A percentile compares a stretch with the other conserved stretches of the same genome.
Evolutionary conservation across 139 green algal genomes (phyloP).

Genomic region (Micractinium conductrix): DNA sequence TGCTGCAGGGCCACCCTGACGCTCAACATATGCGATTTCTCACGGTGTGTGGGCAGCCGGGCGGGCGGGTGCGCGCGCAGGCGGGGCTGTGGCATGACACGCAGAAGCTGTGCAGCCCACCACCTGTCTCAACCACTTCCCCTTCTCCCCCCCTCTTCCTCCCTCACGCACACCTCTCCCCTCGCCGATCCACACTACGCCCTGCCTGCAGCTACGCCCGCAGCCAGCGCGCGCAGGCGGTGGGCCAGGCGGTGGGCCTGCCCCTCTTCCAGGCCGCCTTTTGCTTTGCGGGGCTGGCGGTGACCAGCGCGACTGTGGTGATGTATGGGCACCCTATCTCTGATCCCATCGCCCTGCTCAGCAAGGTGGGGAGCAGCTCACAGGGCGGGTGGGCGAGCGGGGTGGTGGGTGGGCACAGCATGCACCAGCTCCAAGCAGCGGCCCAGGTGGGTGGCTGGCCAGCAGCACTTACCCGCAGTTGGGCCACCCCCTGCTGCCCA

Average conservation of each 20-base stretch:
- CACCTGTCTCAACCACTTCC: too few relatives aligned
- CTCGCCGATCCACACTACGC: neutral
- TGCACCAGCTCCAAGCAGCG: too few relatives aligned
- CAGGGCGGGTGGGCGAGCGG: too few relatives aligned
- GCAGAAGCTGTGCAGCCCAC: too few relatives aligned
- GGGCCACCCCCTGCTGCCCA: too few relatives aligned
- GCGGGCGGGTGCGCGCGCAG: neutral
- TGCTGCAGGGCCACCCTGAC: constrained; percentile 77
- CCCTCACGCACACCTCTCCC: neutral
- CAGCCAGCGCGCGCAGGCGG: constrained; percentile 67
- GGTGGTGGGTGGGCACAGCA: too few relatives aligned
- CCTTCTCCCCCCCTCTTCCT: neutral
- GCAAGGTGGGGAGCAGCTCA: too few relatives aligned
- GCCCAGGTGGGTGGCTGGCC: too few relatives aligned
- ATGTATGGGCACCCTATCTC: constrained; percentile 79
- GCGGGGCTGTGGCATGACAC: neutral
- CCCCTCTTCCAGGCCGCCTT: constrained; percentile 85
- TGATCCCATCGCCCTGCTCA: constrained; percentile 78
- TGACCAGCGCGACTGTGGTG: constrained; percentile 76
- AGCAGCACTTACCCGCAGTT: too few relatives aligned
- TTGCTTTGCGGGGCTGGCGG: constrained; percentile 76
- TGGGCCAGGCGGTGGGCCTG: constrained; percentile 80
- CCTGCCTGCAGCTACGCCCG: constrained; percentile 46
- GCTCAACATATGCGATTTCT: constrained; percentile 90
- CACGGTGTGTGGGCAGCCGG: constrained; percentile 31